Evolutionary conservation across 768 basidiomycete genomes (phyloP).

Genomic region (Calocybe cyanea): DNA sequence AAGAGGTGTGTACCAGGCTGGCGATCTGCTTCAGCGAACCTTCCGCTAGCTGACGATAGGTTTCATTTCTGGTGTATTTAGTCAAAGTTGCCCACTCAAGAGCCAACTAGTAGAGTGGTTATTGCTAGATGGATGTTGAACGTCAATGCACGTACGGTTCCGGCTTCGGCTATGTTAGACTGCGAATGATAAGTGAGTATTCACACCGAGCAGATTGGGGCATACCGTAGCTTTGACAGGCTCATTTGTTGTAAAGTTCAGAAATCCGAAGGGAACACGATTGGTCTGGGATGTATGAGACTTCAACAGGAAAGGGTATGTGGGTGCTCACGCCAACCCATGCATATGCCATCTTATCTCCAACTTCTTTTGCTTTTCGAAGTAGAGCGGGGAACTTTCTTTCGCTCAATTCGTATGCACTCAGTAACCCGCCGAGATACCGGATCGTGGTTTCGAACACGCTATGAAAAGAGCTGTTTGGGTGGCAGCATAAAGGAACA

Average conservation of each 20-base stretch:
- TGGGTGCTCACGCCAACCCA: conserved; percentile 48
- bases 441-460: conserved; percentile 80
- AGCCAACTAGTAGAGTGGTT: conserved; percentile 36
- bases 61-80: conserved; percentile 55
- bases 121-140: not conserved
- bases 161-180: conserved; percentile 56
- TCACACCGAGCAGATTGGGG: not conserved
- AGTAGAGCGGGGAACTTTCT: conserved; percentile 44
- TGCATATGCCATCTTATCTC: conserved; percentile 57
- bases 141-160: conserved; percentile 31
- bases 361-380: conserved; percentile 57
- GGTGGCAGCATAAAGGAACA: not conserved
- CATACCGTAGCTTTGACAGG: conserved; percentile 28
- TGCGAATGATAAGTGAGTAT: conserved; percentile 10
- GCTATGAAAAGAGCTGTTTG: conserved; percentile 25
- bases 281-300: conserved; percentile 26
- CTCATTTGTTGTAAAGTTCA: conserved; percentile 43
- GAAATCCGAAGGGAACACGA: conserved; percentile 34
- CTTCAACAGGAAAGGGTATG: not conserved
- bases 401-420: conserved; percentile 66
- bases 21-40: conserved; percentile 50
- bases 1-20: conserved; percentile 26
- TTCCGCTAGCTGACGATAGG: conserved; percentile 51
- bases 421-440: conserved; percentile 65
- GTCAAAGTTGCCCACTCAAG: conserved; percentile 57